Evolutionary conservation across 257 asterid genomes (phyloP).

Genomic region (Mentha longifolia): DNA sequence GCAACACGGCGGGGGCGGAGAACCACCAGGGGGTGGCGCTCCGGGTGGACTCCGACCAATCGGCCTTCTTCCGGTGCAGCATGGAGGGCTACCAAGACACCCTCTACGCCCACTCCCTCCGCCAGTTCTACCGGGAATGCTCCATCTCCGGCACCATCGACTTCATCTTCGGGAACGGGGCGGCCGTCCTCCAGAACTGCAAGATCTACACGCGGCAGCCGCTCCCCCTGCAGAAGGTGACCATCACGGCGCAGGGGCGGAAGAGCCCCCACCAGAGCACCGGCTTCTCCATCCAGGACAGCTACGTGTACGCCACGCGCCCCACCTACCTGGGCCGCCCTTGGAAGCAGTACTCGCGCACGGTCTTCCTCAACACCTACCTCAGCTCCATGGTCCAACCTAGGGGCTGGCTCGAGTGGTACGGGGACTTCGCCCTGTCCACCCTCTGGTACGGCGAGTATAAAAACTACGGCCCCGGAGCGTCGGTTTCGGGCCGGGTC

Average conservation of each 20-base stretch:
- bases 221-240: slow-evolving; percentile 58
- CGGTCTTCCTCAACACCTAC: slow-evolving; percentile 55
- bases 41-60: too few relatives aligned
- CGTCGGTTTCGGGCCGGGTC: slow-evolving; percentile 52
- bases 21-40: too few relatives aligned
- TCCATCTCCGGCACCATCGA: slow-evolving; percentile 73
- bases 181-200: slow-evolving; percentile 64
- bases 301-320: slow-evolving; percentile 27
- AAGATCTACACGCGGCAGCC: slow-evolving; percentile 66
- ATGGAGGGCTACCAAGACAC: slow-evolving; percentile 72
- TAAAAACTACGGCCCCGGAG: slow-evolving; percentile 92
- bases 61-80: too few relatives aligned
- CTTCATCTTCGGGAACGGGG: slow-evolving; percentile 73
- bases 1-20: too few relatives aligned
- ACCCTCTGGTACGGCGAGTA: slow-evolving; percentile 95
- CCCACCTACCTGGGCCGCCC: too few relatives aligned
- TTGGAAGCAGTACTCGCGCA: too few relatives aligned
- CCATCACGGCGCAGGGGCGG: slow-evolving; percentile 87
- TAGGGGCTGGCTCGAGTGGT: too few relatives aligned
- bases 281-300: slow-evolving; percentile 3
- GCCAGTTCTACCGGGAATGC: slow-evolving; percentile 74
- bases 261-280: slow-evolving; percentile 28
- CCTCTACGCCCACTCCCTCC: slow-evolving; percentile 60
- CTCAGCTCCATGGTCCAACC: slow-evolving; percentile 85
- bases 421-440: neutral